Conservation (phyloP, 148 eudicot species). For the Arbutus unedo region DNA sequence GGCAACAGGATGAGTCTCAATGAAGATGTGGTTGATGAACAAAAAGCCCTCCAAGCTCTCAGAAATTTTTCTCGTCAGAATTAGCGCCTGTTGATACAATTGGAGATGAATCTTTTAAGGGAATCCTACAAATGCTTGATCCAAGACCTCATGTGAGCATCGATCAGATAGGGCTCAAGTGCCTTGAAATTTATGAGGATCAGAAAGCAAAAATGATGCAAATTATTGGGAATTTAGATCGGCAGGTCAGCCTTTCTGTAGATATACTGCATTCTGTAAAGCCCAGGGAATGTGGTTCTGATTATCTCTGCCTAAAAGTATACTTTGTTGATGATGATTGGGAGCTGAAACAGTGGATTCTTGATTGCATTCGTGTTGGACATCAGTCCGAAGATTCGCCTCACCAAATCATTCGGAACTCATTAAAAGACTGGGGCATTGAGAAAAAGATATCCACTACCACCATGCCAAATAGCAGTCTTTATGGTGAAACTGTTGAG, state of each 20-base stretch:
- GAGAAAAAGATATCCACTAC: constrained; percentile 16
- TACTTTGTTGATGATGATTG: constrained; percentile 8
- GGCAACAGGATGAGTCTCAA: background rate
- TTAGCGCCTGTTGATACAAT: background rate
- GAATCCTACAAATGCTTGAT: background rate
- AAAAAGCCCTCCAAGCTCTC: background rate
- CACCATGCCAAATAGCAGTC: background rate
- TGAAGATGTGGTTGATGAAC: background rate
- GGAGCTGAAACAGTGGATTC: constrained; percentile 8
- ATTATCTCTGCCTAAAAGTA: constrained; percentile 3
- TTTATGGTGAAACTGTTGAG: constrained; percentile 4
- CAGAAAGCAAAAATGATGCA: background rate
- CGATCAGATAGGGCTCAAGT: background rate
- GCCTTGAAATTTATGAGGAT: background rate
- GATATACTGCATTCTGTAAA: background rate
- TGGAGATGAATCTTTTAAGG: background rate
- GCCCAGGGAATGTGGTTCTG: background rate
- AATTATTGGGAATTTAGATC: background rate
- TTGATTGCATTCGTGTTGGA: background rate
- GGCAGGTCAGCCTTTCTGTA: constrained; percentile 7
- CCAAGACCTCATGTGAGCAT: background rate
- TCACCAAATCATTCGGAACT: constrained; percentile 5
- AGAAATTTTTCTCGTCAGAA: background rate
- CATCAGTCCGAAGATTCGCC: background rate
- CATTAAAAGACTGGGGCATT: constrained; percentile 19